A percentile compares a stretch with the other conserved stretches of the same genome.
phyloP scores from a whole-genome alignment of 2,329 filamentous ascomycete species.

The Basipetospora sp. region DNA sequence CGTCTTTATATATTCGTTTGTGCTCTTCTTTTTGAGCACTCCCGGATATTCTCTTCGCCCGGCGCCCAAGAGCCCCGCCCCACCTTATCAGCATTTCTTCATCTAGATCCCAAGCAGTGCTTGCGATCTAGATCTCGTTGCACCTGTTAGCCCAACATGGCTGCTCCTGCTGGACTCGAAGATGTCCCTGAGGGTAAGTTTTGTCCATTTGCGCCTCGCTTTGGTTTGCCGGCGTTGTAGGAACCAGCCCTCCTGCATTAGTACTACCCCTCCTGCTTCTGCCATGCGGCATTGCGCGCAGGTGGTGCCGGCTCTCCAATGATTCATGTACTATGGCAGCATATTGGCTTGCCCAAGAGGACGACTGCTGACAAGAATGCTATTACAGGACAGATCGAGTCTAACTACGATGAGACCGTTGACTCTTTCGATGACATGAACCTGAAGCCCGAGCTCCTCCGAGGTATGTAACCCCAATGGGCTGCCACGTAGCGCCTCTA shows the following conservation, averaged over 20 bases:
- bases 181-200: slow-evolving; percentile 86
- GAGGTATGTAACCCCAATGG: slow-evolving; percentile 43
- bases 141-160: slow-evolving; percentile 70
- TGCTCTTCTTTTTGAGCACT: slow-evolving; percentile 2
- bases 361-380: slow-evolving; percentile 4
- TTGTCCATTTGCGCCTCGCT: neutral
- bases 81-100: slow-evolving; percentile 25
- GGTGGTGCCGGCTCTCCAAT: no score
- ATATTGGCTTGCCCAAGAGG: neutral
- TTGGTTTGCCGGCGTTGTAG: neutral
- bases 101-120: slow-evolving; percentile 63
- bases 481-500: no score
- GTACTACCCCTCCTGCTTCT: no score
- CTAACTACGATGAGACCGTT: slow-evolving; percentile 99
- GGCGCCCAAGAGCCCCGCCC: slow-evolving; percentile 14
- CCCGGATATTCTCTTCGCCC: slow-evolving; percentile 3
- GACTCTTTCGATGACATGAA: slow-evolving; percentile 98
- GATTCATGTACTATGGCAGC: no score
- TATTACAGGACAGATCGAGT: slow-evolving; percentile 85
- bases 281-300: no score
- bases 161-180: slow-evolving; percentile 95
- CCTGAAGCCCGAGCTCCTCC: slow-evolving; percentile 91
- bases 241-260: no score
- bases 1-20: slow-evolving; percentile 4
- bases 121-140: slow-evolving; percentile 55